A percentile compares a stretch with the other conserved stretches of the same genome.
Conservation (phyloP, 352 stramenopile genomes). For the Phytophthora europaea region DNA sequence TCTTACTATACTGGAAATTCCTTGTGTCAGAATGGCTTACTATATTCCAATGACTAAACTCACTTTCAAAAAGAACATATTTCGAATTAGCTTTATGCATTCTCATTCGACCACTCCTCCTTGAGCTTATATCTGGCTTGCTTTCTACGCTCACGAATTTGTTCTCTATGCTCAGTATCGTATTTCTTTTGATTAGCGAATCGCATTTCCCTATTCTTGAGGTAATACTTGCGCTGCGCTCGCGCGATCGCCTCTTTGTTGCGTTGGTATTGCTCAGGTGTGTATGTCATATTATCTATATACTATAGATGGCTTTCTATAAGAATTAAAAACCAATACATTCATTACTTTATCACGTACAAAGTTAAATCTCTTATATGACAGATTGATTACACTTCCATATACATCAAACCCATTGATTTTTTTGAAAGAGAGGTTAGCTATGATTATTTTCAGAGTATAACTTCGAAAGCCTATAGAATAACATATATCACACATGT, state of each 20-base stretch:
- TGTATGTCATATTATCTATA: slow-evolving; percentile 3
- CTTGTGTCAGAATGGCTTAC: background rate
- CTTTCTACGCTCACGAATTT: slow-evolving; percentile 1
- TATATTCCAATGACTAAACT: background rate
- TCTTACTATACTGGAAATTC: background rate
- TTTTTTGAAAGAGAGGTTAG: too few species aligned
- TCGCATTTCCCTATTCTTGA: background rate
- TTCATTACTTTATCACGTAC: too few species aligned
- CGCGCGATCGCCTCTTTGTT: slow-evolving; percentile 1
- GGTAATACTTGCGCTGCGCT: slow-evolving; percentile 4
- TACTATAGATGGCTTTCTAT: slow-evolving; percentile 6
- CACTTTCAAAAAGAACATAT: slow-evolving; percentile 9
- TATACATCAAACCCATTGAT: too few species aligned
- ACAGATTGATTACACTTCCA: too few species aligned
- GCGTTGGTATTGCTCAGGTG: slow-evolving; percentile 8
- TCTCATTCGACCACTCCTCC: too few species aligned
- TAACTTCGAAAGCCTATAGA: too few species aligned
- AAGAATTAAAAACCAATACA: slow-evolving; percentile 9
- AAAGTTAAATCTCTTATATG: too few species aligned
- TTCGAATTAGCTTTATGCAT: background rate
- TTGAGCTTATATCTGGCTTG: too few species aligned
- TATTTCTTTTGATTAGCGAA: slow-evolving; percentile 8
- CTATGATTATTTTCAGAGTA: too few species aligned
- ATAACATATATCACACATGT: too few species aligned
- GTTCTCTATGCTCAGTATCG: background rate